These are phyloP conservation scores for Iodosphaeria phyllophila DNA, from an alignment of 2,329 filamentous ascomycete species.

Conservation along the genomic window DNA sequence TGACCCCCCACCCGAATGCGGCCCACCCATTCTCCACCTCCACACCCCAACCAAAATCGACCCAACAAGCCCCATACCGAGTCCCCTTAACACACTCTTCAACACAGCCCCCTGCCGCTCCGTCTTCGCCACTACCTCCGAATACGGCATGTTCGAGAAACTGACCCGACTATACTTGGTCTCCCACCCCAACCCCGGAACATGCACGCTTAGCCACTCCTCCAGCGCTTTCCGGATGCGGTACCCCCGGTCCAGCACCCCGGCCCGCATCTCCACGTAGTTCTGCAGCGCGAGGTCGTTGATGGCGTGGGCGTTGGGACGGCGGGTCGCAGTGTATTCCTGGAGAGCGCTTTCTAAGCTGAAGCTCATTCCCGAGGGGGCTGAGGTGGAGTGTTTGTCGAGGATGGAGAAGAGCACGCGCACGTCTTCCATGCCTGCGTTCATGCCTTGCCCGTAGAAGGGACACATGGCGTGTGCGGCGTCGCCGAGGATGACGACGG, in stretches of 20 bases:
- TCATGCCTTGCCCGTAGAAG: conserved; percentile 97
- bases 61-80: conserved; percentile 9
- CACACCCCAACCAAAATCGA: conserved; percentile 1
- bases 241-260: conserved; percentile 63
- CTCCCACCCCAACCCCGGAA: conserved; percentile 68
- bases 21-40: too few relatives aligned
- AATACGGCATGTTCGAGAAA: conserved; percentile 85
- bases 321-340: conserved; percentile 57
- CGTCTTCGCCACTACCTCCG: conserved; percentile 55
- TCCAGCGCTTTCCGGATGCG: conserved; percentile 70
- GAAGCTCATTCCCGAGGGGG: too few relatives aligned
- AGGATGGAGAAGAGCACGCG: conserved; percentile 69
- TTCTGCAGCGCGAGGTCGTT: conserved; percentile 84
- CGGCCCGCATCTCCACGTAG: conserved; percentile 82
- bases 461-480: conserved; percentile 96
- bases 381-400: conserved; percentile 39
- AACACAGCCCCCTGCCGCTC: conserved; percentile 49
- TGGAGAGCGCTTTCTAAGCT: conserved; percentile 47
- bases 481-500: conserved; percentile 75
- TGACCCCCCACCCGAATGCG: too few relatives aligned
- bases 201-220: conserved; percentile 57
- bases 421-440: conserved; percentile 88
- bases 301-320: conserved; percentile 70
- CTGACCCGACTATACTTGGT: conserved; percentile 88
- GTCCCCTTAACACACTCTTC: conserved; percentile 20